Conservation (phyloP, 768 basidiomycete genomes). For the Rickenella mellea region DNA sequence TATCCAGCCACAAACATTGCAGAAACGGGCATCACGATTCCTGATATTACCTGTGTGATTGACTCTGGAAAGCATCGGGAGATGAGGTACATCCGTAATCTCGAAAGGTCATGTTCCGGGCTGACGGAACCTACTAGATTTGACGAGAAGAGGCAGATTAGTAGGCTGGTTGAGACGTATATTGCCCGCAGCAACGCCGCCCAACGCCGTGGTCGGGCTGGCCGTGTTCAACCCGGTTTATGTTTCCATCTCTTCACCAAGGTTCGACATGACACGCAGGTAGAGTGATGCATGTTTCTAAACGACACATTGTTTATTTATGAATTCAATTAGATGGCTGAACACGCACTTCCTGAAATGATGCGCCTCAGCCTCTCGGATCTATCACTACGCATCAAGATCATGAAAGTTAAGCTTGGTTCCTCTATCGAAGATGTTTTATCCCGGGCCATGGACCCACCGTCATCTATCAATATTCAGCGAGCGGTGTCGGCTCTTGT, state of each 20-base stretch:
- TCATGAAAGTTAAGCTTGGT: conserved; percentile 83
- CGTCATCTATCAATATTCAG: conserved; percentile 76
- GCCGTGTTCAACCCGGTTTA: conserved; percentile 80
- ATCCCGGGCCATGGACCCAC: conserved; percentile 82
- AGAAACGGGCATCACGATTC: conserved; percentile 97
- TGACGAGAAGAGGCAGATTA: conserved; percentile 95
- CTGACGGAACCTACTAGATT: conserved; percentile 38
- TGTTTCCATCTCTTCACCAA: conserved; percentile 97
- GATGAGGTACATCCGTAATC: conserved; percentile 51
- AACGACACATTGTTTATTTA: neutral
- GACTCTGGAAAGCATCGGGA: conserved; percentile 91
- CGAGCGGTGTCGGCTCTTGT: conserved; percentile 85
- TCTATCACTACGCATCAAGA: conserved; percentile 84
- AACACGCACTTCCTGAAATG: conserved; percentile 92
- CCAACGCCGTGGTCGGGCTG: conserved; percentile 83
- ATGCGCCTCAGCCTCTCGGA: conserved; percentile 88
- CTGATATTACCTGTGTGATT: conserved; percentile 94
- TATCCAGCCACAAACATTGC: conserved; percentile 78
- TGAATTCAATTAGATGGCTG: conserved; percentile 54
- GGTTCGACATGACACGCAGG: conserved; percentile 72
- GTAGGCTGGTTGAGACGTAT: conserved; percentile 83
- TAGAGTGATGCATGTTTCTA: conserved; percentile 18
- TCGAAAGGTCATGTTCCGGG: conserved; percentile 1
- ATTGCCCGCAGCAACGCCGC: conserved; percentile 87
- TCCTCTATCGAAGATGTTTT: conserved; percentile 85